Base-by-base conservation (phyloP, 352 stramenopile species). In the Pythium apleroticum region DNA sequence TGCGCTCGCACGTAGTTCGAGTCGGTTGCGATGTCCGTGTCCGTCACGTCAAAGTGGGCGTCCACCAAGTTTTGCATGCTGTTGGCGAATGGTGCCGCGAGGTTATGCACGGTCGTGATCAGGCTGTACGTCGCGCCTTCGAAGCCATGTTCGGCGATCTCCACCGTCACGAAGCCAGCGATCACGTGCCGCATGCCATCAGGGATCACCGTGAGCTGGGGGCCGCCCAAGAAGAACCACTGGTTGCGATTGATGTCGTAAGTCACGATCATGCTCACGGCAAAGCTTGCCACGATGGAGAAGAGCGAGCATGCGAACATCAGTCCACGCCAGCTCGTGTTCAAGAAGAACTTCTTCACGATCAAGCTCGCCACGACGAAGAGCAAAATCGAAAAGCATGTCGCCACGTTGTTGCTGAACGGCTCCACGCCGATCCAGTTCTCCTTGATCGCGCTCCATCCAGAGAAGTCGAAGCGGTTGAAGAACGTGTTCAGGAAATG, bases 401-500 rank as follows among this genome's bases (percentile, higher is more conserved):
- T 71, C 5, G 79, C 72, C 57, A 91, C 66, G 52, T 69, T 87
- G 52, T 72, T 84, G 69, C 76, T 85, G 17, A 91, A 60, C 3
- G 82, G 80, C 19, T 73, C 72, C 41, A 89, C 76, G 27, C 67
- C 66, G n/a, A 80, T 71, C 78, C 78, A 91, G 62, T 83, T 81
- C 57, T 87, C 74, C 52, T 89, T 73, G 25, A 88, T 74, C 3
- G 78, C 77, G 53, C 73, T 74, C 52, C 81, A 76, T 19, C 71
- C 77, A 1, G 79, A 81, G 52, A 89, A 83, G 41, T 73, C 73
- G 52, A 88, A 74, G 52, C 67, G 78, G 61, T 67, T 78, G 45
- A 91, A 78, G 68, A 92, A 81, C 45, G 76, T 78, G 39, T 88
- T 84, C 62, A 87, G 74, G 39, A 88, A 87, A 55, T 86, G 75